Percentiles rank a stretch among this genome's conserved stretches.
These are phyloP conservation scores for Pseudocercospora crystallina DNA, from an alignment of 2,329 filamentous ascomycete species.

Conservation along the genomic window DNA sequence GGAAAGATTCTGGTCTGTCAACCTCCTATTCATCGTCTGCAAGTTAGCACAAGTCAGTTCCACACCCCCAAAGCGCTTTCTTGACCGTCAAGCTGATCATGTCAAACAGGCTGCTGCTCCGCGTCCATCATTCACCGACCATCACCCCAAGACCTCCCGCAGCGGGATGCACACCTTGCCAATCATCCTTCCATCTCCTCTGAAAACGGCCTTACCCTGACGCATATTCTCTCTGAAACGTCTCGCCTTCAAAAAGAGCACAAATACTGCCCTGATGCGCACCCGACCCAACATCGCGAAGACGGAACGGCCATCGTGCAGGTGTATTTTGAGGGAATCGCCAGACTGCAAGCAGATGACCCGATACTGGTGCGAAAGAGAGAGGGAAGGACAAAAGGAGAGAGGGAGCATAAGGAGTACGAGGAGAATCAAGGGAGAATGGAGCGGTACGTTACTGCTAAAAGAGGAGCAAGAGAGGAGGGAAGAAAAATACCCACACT, in stretches of 20 bases:
- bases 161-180: neutral
- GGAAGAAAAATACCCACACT: too few relatives aligned
- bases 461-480: too few relatives aligned
- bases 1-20: conserved; percentile 14
- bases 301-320: conserved; percentile 5
- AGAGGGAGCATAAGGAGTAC: too few relatives aligned
- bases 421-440: too few relatives aligned
- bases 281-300: conserved; percentile 5
- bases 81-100: neutral
- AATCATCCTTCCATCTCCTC: neutral
- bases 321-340: conserved; percentile 6
- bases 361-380: neutral
- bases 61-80: neutral
- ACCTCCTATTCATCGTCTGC: conserved; percentile 15
- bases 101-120: conserved; percentile 6
- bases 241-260: conserved; percentile 5
- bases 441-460: too few relatives aligned
- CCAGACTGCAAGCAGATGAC: neutral
- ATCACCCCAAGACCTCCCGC: neutral
- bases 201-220: conserved; percentile 15
- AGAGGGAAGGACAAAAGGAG: too few relatives aligned
- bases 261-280: conserved; percentile 9
- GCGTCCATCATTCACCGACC: neutral
- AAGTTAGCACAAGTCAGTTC: conserved; percentile 2
- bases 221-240: conserved; percentile 11